Conservation (phyloP, 1,284 basidiomycete genomes). For the Pisolithus thermaeus region DNA sequence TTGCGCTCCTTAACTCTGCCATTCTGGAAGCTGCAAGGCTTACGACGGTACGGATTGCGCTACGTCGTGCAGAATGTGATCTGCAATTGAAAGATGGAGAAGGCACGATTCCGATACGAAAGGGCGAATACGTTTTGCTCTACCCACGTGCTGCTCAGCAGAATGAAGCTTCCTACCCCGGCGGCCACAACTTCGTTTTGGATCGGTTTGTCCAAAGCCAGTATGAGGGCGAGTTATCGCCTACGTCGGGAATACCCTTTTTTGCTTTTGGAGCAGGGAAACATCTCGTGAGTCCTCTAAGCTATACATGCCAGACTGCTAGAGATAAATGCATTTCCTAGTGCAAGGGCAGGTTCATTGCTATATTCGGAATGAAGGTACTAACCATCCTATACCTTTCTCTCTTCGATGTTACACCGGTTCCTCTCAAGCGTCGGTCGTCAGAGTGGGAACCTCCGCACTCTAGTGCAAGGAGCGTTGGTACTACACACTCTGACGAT, state of each 20-base stretch:
- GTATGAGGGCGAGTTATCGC: slow-evolving; percentile 7
- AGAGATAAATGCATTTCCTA: background rate
- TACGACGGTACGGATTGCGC: slow-evolving; percentile 10
- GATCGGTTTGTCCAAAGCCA: slow-evolving; percentile 17
- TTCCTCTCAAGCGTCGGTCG: background rate
- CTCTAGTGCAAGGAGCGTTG: too few species aligned
- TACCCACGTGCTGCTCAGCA: too few species aligned
- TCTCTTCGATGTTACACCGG: slow-evolving; percentile 15
- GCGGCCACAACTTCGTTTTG: slow-evolving; percentile 12
- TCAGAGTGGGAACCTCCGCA: background rate
- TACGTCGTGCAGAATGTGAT: slow-evolving; percentile 14
- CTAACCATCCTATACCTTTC: slow-evolving; percentile 14
- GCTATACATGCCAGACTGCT: background rate
- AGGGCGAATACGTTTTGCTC: too few species aligned
- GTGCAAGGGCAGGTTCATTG: slow-evolving; percentile 24
- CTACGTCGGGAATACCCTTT: slow-evolving; percentile 14
- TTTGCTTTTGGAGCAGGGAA: slow-evolving; percentile 19
- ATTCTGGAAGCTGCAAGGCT: slow-evolving; percentile 25
- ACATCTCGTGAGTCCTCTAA: slow-evolving; percentile 4
- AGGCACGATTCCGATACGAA: too few species aligned
- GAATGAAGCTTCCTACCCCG: slow-evolving; percentile 8
- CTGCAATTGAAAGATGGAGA: slow-evolving; percentile 9
- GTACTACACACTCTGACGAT: too few species aligned
- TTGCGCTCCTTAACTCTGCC: slow-evolving; percentile 19
- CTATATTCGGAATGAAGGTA: background rate